Percentiles rank a stretch among this genome's conserved stretches.
These are phyloP conservation scores for Zymoseptoria crescenta DNA, from an alignment of 2,329 filamentous ascomycete genomes.

Conservation along the genomic window DNA sequence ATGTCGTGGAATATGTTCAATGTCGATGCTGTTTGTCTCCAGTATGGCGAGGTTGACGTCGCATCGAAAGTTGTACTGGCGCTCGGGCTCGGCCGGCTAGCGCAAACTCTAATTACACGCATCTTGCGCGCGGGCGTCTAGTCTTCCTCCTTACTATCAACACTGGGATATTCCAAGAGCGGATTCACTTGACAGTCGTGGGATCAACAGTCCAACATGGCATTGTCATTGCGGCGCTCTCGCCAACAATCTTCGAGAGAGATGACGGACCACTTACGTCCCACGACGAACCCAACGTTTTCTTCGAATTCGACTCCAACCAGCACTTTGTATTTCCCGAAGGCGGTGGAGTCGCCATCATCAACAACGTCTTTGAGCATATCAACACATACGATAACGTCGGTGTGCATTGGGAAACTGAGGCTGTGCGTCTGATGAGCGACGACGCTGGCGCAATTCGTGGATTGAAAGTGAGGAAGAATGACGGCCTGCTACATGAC, in stretches of 20 bases:
- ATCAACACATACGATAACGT: conserved; percentile 29
- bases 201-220: too few relatives aligned
- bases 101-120: not conserved
- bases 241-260: conserved; percentile 31
- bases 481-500: conserved; percentile 31
- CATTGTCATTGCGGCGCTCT: too few relatives aligned
- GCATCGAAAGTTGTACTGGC: not conserved
- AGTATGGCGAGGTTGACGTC: not conserved
- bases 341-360: conserved; percentile 34
- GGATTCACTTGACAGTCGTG: too few relatives aligned
- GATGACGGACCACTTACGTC: conserved; percentile 32
- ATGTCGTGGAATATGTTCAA: not conserved
- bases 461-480: conserved; percentile 34
- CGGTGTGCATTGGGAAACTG: conserved; percentile 34
- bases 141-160: not conserved
- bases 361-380: conserved; percentile 32
- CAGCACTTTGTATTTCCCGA: conserved; percentile 37
- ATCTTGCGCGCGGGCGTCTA: not conserved
- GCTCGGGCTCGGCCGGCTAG: not conserved
- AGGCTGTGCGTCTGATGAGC: conserved; percentile 31
- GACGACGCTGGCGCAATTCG: conserved; percentile 29
- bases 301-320: too few relatives aligned
- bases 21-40: not conserved
- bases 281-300: conserved; percentile 35
- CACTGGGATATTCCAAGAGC: too few relatives aligned